Base-by-base conservation (phyloP, 2,329 filamentous ascomycete genomes). In the Pseudohalonectria lignicola region DNA sequence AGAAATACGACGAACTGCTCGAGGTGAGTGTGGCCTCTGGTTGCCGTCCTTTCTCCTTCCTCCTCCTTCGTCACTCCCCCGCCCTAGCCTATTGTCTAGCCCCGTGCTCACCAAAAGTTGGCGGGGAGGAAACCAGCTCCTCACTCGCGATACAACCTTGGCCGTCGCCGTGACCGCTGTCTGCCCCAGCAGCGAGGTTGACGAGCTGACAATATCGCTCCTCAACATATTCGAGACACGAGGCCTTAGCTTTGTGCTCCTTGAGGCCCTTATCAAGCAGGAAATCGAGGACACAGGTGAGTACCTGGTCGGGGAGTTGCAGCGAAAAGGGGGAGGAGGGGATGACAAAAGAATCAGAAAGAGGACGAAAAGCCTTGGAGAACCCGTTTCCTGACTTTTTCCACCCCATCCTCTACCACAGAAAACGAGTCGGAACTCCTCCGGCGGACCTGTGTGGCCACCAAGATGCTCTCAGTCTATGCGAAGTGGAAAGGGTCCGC, bases 401-500 rank as follows among this genome's bases (percentile, higher is more conserved):
- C n/a, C n/a, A n/a, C n/a, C n/a, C n/a, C n/a, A n/a, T 32, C 4
- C 5, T 23, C 13, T 9, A 18, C 31, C 35, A 46, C 40, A 68
- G 79, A 82, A 51, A 82, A 78, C 39, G 79, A 82, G 49, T 69
- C 77, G 2, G 79, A 83, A 48, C 64, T 83, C 17, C 56, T 83
- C 10, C 68, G 79, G n/a, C 66, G 77, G 36, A 79, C 79, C 23
- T 82, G 76, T 46, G 78, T 83, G 2, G 74, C 76, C n/a, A 82
- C 79, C 2, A 83, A 82, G 52, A 79, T 82, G 69, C 64, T 83
- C 3, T 81, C 79, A 1, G 67, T 82, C 7, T 83, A 81, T 47
- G 78, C 77, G 5, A 82, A 79, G 49, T 83, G 79, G 79, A 82
- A 82, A 56, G 79, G 79, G 11, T 61, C 68, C 13, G 54, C 65